Percentiles rank a stretch among this genome's conserved stretches.
Conservation (phyloP, 495 filamentous ascomycete species). For the Lindgomyces ingoldianus region DNA sequence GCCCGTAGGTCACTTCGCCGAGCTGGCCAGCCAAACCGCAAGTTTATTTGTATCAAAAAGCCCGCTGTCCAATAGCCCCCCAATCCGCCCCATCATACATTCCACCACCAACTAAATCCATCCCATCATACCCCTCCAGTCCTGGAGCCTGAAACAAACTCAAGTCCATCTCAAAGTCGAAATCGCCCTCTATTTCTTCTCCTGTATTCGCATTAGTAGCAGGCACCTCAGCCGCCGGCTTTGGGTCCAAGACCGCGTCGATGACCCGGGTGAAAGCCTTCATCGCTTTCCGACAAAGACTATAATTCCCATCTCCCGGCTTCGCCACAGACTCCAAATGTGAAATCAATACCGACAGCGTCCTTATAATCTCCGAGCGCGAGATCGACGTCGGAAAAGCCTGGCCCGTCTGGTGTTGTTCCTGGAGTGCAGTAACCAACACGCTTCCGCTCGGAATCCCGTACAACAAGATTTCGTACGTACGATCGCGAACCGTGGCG, state of each 20-base stretch:
- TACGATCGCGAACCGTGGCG: conserved; percentile 11
- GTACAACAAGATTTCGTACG: conserved; percentile 22
- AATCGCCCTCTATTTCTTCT: not conserved
- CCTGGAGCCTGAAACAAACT: not conserved
- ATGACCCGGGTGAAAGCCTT: conserved; percentile 16
- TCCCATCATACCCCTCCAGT: not conserved
- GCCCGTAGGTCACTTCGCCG: no score
- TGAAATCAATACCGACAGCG: conserved; percentile 16
- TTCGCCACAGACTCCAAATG: not conserved
- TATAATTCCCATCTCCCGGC: conserved; percentile 19
- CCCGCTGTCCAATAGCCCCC: not conserved
- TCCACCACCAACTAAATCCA: not conserved
- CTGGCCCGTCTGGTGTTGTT: conserved; percentile 8
- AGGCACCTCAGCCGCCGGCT: not conserved
- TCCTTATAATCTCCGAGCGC: conserved; percentile 20
- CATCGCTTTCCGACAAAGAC: conserved; percentile 17
- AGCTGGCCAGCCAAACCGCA: no score
- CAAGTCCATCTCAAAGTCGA: not conserved
- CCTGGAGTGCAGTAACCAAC: conserved; percentile 16
- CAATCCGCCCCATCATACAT: not conserved
- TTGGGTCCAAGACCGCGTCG: conserved; percentile 19
- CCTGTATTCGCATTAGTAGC: not conserved
- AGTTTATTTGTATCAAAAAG: not conserved
- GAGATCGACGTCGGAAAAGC: conserved; percentile 10
- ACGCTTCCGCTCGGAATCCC: conserved; percentile 21